phyloP scores from a whole-genome alignment of 208 protist genomes.

The Acanthamoeba sp. region DNA sequence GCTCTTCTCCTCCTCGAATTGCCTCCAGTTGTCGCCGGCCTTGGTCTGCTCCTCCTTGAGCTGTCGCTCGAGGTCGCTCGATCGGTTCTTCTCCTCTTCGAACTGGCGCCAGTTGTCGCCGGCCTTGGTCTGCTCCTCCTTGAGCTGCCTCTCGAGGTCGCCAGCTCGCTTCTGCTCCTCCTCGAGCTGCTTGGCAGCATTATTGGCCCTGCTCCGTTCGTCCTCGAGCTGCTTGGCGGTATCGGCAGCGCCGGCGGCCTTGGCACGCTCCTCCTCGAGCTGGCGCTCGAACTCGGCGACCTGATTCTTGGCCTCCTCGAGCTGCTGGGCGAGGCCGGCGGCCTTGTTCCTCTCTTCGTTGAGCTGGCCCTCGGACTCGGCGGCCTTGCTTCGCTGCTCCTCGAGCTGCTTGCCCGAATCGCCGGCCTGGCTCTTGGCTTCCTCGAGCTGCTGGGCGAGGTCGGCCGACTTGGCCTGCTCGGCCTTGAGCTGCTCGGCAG shows the following conservation, averaged over 20 bases:
- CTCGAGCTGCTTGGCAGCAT: neutral
- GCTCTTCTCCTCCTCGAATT: constrained; percentile 43
- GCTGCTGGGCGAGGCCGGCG: neutral
- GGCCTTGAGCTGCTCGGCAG: constrained; percentile 1
- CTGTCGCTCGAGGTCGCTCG: constrained; percentile 17
- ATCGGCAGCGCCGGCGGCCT: neutral
- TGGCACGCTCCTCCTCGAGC: neutral
- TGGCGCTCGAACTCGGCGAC: neutral
- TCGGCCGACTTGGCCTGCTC: constrained; percentile 43
- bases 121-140: constrained; percentile 59
- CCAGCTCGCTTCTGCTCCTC: constrained; percentile 36
- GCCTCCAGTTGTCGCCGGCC: constrained; percentile 48
- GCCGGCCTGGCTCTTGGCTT: neutral
- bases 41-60: constrained; percentile 51
- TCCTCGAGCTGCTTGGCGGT: neutral
- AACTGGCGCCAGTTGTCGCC: constrained; percentile 41
- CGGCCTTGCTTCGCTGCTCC: neutral
- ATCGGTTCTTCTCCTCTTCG: constrained; percentile 52
- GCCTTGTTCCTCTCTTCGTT: constrained; percentile 17
- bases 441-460: neutral
- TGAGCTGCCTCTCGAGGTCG: neutral
- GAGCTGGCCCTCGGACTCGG: neutral
- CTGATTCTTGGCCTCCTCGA: constrained; percentile 5
- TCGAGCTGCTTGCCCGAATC: neutral
- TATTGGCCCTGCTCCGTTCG: neutral